Evolutionary conservation across 1,139 yeast species (phyloP), one percentile per base, ranked within the genome.

Genomic region (Lodderomyces oxycetoniae): DNA sequence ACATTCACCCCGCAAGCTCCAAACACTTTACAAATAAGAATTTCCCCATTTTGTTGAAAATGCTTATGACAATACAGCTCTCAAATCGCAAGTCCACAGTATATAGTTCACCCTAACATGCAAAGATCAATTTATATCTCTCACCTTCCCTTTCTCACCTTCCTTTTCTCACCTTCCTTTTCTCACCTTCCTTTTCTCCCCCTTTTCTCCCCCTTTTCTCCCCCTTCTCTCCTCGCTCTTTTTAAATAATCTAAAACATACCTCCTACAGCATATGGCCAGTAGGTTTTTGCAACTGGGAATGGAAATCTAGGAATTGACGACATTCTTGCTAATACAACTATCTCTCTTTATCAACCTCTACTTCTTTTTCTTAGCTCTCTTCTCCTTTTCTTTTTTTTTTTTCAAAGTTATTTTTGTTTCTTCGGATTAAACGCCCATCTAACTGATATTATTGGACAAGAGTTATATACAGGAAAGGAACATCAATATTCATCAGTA

Each of bases 181-280:
- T n/a, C n/a, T n/a, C n/a, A n/a, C n/a, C n/a, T n/a, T n/a, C n/a
- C n/a, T n/a, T n/a, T n/a, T n/a, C n/a, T n/a, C n/a, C n/a, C n/a
- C n/a, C n/a, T n/a, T n/a, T n/a, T n/a, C n/a, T n/a, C n/a, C n/a
- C n/a, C 12, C 12, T 25, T 5, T 5, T 25, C 4, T 14, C 9
- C 12, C 4, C 4, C 4, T 25, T 25, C 28, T 25, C 4, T 17
- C 8, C 23, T 14, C 4, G 11, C 6, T 28, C 30, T 13, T n/a
- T 19, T 14, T 3, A 17, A 19, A 23, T 25, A 25, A n/a, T n/a
- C n/a, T n/a, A n/a, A n/a, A n/a, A 68, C 74, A 59, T 68, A 68
- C 74, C 73, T 53, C 74, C 74, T 49, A 61, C 60, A 39, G 66
- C 71, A 45, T 65, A 68, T 50, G 74, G 74, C 74, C 74, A 68